Evolutionary conservation across 169 alveolate species (phyloP), one percentile per base, ranked within the genome.

Genomic region (Theileria parva): DNA sequence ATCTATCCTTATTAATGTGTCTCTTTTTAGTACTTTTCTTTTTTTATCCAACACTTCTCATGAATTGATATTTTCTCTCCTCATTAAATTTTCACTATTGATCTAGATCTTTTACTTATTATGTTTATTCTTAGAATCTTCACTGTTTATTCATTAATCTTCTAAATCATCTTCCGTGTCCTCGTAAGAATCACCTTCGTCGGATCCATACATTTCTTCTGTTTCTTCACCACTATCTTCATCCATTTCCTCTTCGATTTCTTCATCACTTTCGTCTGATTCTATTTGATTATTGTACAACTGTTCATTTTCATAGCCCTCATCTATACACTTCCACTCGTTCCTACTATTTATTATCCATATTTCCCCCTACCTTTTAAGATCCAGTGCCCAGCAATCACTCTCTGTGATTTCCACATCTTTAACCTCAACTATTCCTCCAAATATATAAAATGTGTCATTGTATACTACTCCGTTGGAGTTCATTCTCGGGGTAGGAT

Each of bases 351-450:
- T 32, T 48, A 50, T 17, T 21, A n/a, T 9, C n/a, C 17, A 2
- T 50, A 32, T 53, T 21, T 11, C 19, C 2, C 44, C 72, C 27
- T 48, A 81, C 81, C 66, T 59, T 61, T 81, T 34, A 32, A 77
- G 61, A 30, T 75, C 76, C 57, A 84, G 37, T 37, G 74, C 32
- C 86, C 74, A 68, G 83, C 81, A 39, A 73, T 81, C 88, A 28
- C 88, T 81, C 61, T 74, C 74, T 5, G 88, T 81, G 59, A 81
- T 48, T 25, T 81, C 88, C n/a, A 81, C 80, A 8, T 77, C 63
- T 21, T 79, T 79, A 19, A 60, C 64, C 21, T 86, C 88, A 6
- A 74, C 78, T 32, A 73, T 55, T 48, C 90, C 87, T 17, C 86
- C 88, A 64, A 79, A 77, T 50, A 81, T 80, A 63, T 72, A 84